These are phyloP conservation scores for Takashimella tepidaria DNA, from an alignment of 1,284 basidiomycete species.

Conservation along the genomic window DNA sequence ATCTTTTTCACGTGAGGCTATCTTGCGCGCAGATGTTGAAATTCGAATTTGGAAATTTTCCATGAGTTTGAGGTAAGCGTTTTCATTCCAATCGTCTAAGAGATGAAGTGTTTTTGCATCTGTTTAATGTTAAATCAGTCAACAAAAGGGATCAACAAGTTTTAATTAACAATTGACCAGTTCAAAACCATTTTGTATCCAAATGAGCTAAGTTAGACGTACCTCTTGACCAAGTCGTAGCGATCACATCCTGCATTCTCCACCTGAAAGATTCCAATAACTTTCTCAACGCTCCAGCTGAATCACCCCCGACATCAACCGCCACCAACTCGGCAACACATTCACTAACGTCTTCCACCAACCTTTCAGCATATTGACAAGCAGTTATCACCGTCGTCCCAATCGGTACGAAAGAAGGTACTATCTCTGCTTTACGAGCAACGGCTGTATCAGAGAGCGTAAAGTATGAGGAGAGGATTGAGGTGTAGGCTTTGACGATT, in stretches of 20 bases:
- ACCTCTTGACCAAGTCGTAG: constrained; percentile 79
- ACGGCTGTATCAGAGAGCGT: constrained; percentile 70
- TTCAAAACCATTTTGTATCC: no score
- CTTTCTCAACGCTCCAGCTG: constrained; percentile 60
- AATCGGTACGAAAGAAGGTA: constrained; percentile 64
- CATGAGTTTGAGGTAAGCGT: constrained; percentile 63
- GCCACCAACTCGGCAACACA: constrained; percentile 72
- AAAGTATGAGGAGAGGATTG: constrained; percentile 84
- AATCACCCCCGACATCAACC: constrained; percentile 76
- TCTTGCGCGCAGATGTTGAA: constrained; percentile 70
- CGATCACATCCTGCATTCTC: constrained; percentile 79
- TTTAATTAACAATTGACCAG: background rate
- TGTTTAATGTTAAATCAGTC: constrained; percentile 48
- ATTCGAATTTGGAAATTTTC: constrained; percentile 79
- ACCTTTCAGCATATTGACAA: constrained; percentile 70
- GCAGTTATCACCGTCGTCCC: constrained; percentile 78
- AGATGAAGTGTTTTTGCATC: constrained; percentile 80
- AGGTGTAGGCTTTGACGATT: constrained; percentile 80
- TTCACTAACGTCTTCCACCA: constrained; percentile 79
- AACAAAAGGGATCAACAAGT: background rate
- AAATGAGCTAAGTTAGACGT: no score
- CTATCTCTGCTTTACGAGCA: background rate
- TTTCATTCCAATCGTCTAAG: constrained; percentile 76
- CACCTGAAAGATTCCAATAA: constrained; percentile 79
- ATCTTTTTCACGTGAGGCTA: constrained; percentile 52